These are phyloP conservation scores for Naegleria fowleri DNA, from an alignment of 208 protist species.

Conservation along the genomic window DNA sequence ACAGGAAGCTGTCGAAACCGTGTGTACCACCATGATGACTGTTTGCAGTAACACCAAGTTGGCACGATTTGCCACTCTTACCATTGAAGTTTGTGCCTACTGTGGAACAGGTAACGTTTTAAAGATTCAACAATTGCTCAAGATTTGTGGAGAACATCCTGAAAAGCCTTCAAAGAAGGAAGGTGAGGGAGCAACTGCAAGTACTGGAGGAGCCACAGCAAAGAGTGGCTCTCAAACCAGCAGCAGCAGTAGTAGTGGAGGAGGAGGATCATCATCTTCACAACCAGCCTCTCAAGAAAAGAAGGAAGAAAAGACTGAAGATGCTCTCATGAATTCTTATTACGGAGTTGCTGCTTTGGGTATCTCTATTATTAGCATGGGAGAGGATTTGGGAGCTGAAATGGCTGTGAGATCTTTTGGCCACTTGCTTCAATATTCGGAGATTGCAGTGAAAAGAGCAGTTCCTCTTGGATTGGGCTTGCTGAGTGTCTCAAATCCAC, in stretches of 20 bases:
- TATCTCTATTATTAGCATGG: constrained; percentile 94
- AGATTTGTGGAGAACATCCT: constrained; percentile 74
- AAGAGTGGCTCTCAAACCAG: no score
- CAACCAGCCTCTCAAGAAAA: neutral
- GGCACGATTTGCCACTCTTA: constrained; percentile 76
- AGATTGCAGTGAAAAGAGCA: constrained; percentile 70
- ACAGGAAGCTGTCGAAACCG: constrained; percentile 80
- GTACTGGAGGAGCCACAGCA: neutral
- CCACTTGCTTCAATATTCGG: constrained; percentile 69
- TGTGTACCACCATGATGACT: constrained; percentile 80
- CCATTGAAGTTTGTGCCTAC: constrained; percentile 94
- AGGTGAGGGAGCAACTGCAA: neutral
- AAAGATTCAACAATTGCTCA: constrained; percentile 91
- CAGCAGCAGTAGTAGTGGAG: constrained; percentile 33
- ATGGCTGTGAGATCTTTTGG: constrained; percentile 95
- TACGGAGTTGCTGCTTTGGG: constrained; percentile 90
- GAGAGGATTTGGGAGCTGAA: constrained; percentile 93
- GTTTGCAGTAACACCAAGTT: constrained; percentile 59
- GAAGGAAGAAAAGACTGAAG: constrained; percentile 31
- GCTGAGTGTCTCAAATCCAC: constrained; percentile 87
- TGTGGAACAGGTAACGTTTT: constrained; percentile 97
- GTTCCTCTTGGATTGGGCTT: constrained; percentile 97
- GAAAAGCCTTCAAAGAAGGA: constrained; percentile 53
- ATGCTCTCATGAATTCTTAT: constrained; percentile 20
- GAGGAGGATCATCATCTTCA: neutral